Evolutionary conservation across 768 basidiomycete species (phyloP), one percentile per base, ranked within the genome.

Genomic region (Trametes elegans): DNA sequence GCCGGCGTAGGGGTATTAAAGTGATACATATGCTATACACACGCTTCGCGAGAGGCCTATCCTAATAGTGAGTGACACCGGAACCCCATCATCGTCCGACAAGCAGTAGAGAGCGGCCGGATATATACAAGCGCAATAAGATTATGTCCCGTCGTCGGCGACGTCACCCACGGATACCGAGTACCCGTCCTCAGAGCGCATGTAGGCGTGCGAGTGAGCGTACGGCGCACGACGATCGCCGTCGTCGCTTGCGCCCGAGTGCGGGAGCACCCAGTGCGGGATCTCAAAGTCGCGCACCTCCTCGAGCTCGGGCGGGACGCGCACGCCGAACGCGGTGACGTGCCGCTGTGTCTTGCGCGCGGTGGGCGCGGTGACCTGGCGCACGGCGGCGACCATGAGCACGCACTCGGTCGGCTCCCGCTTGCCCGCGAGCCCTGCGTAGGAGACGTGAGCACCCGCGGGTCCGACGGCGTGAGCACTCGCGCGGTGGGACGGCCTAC

Each of bases 261-360:
- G 52, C 42, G 47, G 59, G 35, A 60, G 63, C 55, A 84, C 62
- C 83, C 82, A 86, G 18, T 68, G 57, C 0, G 87, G 87, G 32
- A 84, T 68, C 60, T 78, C 75, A 61, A 79, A 88, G 38, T 87
- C 84, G 57, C 69, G 73, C 27, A 71, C 55, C 49, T 78, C 75
- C 55, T 77, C 76, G 32, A 83, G 55, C 31, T 74, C 77, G 1
- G 65, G 61, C 5, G 80, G 81, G n/a, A 86, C 71, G 58, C 80
- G 77, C 38, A 74, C 71, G 0, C 87, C 87, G 63, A 87, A 89
- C 8, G 85, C 82, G 14, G 73, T 76, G 36, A 78, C 69, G 58
- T 80, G 76, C 53, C 85, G 74, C 58, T 77, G 75, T 10, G 80
- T 76, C 64, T 79, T 78, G 50, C 81, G 71, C 21, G 74, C 70